phyloP scores from a whole-genome alignment of 1,284 basidiomycete species.

The Pseudozyma flocculosa region DNA sequence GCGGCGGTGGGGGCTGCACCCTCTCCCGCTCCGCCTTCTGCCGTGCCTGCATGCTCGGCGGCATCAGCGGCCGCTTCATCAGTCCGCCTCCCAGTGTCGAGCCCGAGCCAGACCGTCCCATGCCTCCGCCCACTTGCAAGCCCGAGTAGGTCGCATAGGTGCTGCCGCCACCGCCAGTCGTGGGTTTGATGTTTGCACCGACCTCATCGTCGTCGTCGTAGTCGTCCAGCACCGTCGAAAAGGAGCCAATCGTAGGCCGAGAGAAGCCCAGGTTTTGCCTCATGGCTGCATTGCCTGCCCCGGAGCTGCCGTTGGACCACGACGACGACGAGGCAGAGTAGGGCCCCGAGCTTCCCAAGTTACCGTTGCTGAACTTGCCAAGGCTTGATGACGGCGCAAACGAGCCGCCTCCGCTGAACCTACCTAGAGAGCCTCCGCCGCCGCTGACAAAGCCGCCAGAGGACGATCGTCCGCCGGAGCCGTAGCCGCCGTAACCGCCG shows the following conservation, averaged over 20 bases:
- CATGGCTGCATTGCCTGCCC: not conserved
- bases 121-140: too few relatives aligned
- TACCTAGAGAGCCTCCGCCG: not conserved
- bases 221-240: not conserved
- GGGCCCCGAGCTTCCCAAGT: not conserved
- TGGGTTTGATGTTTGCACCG: too few relatives aligned
- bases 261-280: not conserved
- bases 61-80: not conserved
- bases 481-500: not conserved
- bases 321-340: not conserved
- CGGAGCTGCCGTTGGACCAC: too few relatives aligned
- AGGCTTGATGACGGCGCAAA: not conserved
- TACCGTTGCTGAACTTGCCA: not conserved
- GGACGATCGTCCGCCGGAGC: not conserved
- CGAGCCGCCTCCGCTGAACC: not conserved
- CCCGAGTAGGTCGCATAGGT: too few relatives aligned
- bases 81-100: not conserved
- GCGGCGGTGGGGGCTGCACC: conserved; percentile 8
- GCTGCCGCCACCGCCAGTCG: too few relatives aligned
- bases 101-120: too few relatives aligned
- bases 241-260: not conserved
- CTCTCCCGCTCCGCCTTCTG: conserved; percentile 2
- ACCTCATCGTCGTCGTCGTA: not conserved
- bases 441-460: not conserved
- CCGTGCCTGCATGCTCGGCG: not conserved